Percentiles rank a stretch among this genome's conserved stretches.
These are phyloP conservation scores for Epichloe gansuensis DNA, from an alignment of 2,329 filamentous ascomycete species.

Conservation along the genomic window DNA sequence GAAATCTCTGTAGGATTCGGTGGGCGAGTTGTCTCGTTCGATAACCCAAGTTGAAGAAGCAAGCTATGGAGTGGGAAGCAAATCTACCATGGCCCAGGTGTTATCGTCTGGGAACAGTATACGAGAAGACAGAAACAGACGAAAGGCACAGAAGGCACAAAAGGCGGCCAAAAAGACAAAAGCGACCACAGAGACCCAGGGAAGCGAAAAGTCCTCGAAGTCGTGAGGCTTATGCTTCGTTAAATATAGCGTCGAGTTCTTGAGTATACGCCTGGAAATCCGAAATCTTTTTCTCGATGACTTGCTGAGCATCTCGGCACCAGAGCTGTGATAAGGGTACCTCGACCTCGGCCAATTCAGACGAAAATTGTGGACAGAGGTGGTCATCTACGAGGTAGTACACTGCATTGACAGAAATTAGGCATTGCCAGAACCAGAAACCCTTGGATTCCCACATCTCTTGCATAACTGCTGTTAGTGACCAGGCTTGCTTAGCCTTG, in stretches of 20 bases:
- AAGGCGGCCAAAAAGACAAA: too few relatives aligned
- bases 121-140: too few relatives aligned
- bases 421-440: slow-evolving; percentile 1
- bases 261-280: neutral
- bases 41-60: too few relatives aligned
- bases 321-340: neutral
- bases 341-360: neutral
- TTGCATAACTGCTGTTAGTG: neutral
- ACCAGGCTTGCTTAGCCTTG: neutral
- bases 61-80: too few relatives aligned
- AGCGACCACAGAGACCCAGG: too few relatives aligned
- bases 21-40: too few relatives aligned
- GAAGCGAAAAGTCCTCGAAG: too few relatives aligned
- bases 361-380: neutral
- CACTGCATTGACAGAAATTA: neutral
- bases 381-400: neutral
- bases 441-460: neutral
- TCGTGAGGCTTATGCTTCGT: too few relatives aligned
- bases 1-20: too few relatives aligned
- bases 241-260: neutral
- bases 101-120: too few relatives aligned
- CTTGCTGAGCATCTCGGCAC: neutral
- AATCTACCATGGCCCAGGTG: too few relatives aligned
- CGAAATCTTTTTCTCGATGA: neutral
- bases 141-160: too few relatives aligned